These are phyloP conservation scores for Gloeopeniophorella convolvens DNA, from an alignment of 768 basidiomycete genomes.

Conservation along the genomic window DNA sequence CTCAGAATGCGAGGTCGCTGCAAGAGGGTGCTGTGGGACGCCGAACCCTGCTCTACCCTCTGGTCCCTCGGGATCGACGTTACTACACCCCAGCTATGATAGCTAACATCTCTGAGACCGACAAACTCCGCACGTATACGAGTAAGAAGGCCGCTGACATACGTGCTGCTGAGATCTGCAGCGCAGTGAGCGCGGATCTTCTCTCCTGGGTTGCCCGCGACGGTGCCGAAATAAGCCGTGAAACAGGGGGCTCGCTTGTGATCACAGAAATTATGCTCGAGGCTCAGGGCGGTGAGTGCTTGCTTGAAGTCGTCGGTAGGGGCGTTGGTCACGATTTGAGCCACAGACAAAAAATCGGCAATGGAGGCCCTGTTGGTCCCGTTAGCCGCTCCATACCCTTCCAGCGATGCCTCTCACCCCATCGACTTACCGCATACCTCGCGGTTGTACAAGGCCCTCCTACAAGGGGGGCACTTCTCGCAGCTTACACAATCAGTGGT, in stretches of 20 bases:
- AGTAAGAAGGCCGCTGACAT: slow-evolving; percentile 73
- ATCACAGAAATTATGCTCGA: slow-evolving; percentile 79
- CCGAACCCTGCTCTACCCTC: slow-evolving; percentile 73
- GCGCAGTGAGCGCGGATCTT: slow-evolving; percentile 66
- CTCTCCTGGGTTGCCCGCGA: slow-evolving; percentile 62
- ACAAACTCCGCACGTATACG: slow-evolving; percentile 57
- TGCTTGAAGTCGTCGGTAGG: not conserved
- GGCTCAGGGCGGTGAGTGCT: slow-evolving; percentile 68
- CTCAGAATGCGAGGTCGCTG: slow-evolving; percentile 48
- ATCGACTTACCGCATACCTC: slow-evolving; percentile 81
- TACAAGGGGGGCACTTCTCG: slow-evolving; percentile 88
- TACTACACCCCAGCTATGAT: slow-evolving; percentile 87
- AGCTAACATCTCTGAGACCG: slow-evolving; percentile 63
- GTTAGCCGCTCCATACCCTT: slow-evolving; percentile 51
- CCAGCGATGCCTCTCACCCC: slow-evolving; percentile 51
- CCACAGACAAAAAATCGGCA: slow-evolving; percentile 62
- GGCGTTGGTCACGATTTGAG: not conserved
- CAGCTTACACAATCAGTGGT: slow-evolving; percentile 51
- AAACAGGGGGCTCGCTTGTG: slow-evolving; percentile 75
- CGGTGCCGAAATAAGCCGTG: slow-evolving; percentile 56
- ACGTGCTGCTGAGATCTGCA: slow-evolving; percentile 64
- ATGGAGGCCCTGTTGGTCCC: slow-evolving; percentile 53
- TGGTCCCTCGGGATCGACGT: slow-evolving; percentile 74
- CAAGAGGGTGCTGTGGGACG: slow-evolving; percentile 67
- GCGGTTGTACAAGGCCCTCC: slow-evolving; percentile 79